These are phyloP conservation scores for Endocalyx cinctus DNA, from an alignment of 2,329 filamentous ascomycete species.

Conservation along the genomic window DNA sequence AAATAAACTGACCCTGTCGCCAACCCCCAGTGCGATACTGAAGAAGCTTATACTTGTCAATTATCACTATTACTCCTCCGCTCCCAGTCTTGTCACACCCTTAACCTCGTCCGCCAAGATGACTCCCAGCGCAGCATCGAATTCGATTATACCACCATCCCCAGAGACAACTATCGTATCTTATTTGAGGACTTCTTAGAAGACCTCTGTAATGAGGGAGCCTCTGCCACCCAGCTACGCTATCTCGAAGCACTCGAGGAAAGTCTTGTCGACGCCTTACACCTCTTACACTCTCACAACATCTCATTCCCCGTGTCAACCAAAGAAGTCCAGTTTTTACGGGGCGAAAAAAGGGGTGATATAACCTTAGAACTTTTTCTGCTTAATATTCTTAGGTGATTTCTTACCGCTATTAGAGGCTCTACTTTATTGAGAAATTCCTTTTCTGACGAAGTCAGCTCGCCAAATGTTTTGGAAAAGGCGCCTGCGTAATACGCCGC, in stretches of 20 bases:
- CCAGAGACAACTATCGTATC: slow-evolving; percentile 1
- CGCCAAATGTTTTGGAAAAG: no score
- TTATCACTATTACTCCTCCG: slow-evolving; percentile 7
- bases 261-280: slow-evolving; percentile 4
- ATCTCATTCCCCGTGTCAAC: slow-evolving; percentile 4
- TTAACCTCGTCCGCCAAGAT: slow-evolving; percentile 6
- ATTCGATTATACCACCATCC: slow-evolving; percentile 4
- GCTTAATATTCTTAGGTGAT: no score
- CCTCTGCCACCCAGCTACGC: slow-evolving; percentile 1
- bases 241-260: slow-evolving; percentile 6
- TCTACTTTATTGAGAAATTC: no score
- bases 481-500: no score
- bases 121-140: slow-evolving; percentile 7
- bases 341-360: background rate
- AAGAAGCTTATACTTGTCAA: slow-evolving; percentile 7
- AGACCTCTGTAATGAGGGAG: slow-evolving; percentile 1
- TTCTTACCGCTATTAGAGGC: no score
- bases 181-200: slow-evolving; percentile 3
- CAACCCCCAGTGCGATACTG: slow-evolving; percentile 4
- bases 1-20: background rate
- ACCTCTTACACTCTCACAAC: slow-evolving; percentile 3
- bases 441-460: no score
- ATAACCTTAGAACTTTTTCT: background rate
- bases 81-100: slow-evolving; percentile 6
- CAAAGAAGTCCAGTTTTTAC: background rate